These are phyloP conservation scores for Penicillium alfredii DNA, from an alignment of 495 filamentous ascomycete genomes.

Conservation along the genomic window DNA sequence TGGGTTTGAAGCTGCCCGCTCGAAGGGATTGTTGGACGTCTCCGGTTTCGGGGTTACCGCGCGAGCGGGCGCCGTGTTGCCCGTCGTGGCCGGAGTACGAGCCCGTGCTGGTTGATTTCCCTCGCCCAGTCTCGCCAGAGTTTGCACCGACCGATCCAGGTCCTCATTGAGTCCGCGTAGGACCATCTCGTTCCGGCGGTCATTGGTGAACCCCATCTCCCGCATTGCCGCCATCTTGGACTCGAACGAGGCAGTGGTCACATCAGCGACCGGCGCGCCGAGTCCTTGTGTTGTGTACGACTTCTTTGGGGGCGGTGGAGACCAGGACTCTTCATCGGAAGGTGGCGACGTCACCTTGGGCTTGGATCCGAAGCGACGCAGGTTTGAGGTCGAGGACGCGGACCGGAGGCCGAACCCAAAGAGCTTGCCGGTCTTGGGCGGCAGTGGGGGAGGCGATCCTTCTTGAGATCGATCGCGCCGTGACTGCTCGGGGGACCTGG, in stretches of 20 bases:
- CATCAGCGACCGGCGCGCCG: conserved; percentile 57
- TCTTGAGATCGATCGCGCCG: conserved; percentile 27
- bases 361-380: conserved; percentile 31
- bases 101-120: conserved; percentile 40
- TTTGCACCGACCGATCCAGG: conserved; percentile 76
- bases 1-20: conserved; percentile 37
- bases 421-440: conserved; percentile 72
- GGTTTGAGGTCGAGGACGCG: conserved; percentile 62
- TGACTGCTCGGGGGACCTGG: conserved; percentile 9
- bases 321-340: conserved; percentile 21
- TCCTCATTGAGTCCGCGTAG: conserved; percentile 77
- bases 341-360: conserved; percentile 24
- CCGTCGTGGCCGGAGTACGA: conserved; percentile 29
- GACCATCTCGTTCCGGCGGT: conserved; percentile 70
- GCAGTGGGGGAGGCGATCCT: conserved; percentile 68
- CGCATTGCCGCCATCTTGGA: conserved; percentile 68
- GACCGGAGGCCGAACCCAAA: conserved; percentile 69
- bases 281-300: conserved; percentile 59
- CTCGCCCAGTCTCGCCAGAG: conserved; percentile 74
- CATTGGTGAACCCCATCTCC: conserved; percentile 91
- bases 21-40: conserved; percentile 47
- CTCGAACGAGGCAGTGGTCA: conserved; percentile 53
- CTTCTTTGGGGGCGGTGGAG: conserved; percentile 45
- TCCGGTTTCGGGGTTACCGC: conserved; percentile 26
- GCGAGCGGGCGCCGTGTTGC: conserved; percentile 16